Evolutionary conservation across 2,329 filamentous ascomycete genomes (phyloP), one percentile per base, ranked within the genome.

Genomic region (Xylariales sp.): DNA sequence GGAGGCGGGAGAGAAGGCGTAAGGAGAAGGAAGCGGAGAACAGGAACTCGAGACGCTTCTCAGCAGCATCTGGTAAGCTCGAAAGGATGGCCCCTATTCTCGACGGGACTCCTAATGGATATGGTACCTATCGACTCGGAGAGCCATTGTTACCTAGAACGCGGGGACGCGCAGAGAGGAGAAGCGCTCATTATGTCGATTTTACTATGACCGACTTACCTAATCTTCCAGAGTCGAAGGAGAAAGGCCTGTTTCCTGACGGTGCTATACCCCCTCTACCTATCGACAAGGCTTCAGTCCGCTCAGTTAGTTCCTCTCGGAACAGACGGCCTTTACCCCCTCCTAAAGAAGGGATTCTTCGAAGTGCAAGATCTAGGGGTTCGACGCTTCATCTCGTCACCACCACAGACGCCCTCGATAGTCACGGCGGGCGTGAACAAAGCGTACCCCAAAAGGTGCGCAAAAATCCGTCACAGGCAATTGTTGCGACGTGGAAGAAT

Each of bases 381-480:
- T 97, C 94, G 72, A 96, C 93, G 70, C 86, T 97, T 39, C 93
- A 97, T 76, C 87, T 97, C 4, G 93, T 97, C 46, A 91, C 92
- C 9, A 89, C 88, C 0, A 83, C 84, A 6, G 86, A 88, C 18
- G 83, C 82, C 0, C 71, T 88, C 16, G 79, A 79, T 23, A 71
- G 78, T n/a, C 78, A 77, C 62, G 71, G 72, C 34, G 73, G 69
- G 62, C 74, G 67, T 43, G 70, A 75, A 50, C 69, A 69, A 12
- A 69, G 70, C 34, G 67, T 78, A 63, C 77, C 74, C 7, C 83
- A 83, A 60, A 88, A 87, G 72, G 79, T 85, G 28, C 83, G 83
- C 68, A 87, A 86, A 75, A 86, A 85, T 75, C 85, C 86, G 3
- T 87, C 86, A 7, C 86, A 89, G 67, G 84, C 86, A 10, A 85